Conservation (phyloP, 345 rosid species). For the Populus tremula region DNA sequence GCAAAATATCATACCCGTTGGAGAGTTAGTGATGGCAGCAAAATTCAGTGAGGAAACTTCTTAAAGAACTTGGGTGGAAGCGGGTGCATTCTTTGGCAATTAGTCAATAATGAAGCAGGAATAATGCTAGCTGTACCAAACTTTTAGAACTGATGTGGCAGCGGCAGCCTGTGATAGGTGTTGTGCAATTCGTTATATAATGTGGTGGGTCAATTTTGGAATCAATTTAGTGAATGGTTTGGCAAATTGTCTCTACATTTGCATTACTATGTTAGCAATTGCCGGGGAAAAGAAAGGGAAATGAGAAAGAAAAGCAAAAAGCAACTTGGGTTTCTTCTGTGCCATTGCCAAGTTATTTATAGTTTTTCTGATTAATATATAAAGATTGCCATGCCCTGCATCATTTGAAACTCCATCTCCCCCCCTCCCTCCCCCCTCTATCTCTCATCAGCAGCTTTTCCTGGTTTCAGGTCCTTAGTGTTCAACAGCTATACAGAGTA, state of each 20-base stretch:
- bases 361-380: neutral
- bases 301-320: neutral
- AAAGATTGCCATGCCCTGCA: neutral
- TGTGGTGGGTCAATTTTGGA: neutral
- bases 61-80: neutral
- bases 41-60: neutral
- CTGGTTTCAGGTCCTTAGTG: slow-evolving; percentile 20
- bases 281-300: neutral
- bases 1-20: neutral
- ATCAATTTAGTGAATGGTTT: neutral
- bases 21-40: neutral
- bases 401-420: neutral
- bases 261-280: neutral
- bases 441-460: neutral
- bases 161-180: neutral
- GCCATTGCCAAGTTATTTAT: neutral
- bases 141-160: neutral
- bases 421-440: no score
- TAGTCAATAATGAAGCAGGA: neutral
- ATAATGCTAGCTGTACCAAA: neutral
- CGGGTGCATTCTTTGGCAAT: neutral
- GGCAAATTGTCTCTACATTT: neutral
- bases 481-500: slow-evolving; percentile 22
- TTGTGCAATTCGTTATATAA: neutral
- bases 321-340: neutral